These are phyloP conservation scores for Neonectria hederae DNA, from an alignment of 2,329 filamentous ascomycete species.

Conservation along the genomic window DNA sequence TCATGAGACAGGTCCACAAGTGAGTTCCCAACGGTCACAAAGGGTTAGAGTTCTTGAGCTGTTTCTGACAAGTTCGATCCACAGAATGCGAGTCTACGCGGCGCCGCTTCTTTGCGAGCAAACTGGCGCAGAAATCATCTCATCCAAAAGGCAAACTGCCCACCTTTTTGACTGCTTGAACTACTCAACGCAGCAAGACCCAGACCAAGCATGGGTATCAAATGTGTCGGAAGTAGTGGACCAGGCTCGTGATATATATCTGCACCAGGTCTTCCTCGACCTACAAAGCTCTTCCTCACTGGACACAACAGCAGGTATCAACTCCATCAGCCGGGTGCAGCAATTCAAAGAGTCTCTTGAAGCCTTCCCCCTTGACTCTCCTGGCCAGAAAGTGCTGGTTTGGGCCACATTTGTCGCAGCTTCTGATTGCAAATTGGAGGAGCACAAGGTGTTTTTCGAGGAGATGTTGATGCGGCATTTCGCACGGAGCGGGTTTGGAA, in stretches of 20 bases:
- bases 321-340: conserved; percentile 35
- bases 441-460: conserved; percentile 41
- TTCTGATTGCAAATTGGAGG: conserved; percentile 36
- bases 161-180: conserved; percentile 37
- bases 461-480: conserved; percentile 28
- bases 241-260: conserved; percentile 83
- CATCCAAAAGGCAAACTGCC: conserved; percentile 30
- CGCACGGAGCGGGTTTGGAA: conserved; percentile 37
- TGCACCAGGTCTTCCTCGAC: conserved; percentile 70
- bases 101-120: conserved; percentile 39
- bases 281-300: conserved; percentile 25
- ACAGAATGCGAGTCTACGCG: conserved; percentile 47
- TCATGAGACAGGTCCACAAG: conserved; percentile 42
- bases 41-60: neutral
- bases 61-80: conserved; percentile 55
- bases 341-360: conserved; percentile 38
- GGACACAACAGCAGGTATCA: neutral
- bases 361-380: conserved; percentile 31
- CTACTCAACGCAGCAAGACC: conserved; percentile 65
- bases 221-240: conserved; percentile 85
- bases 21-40: conserved; percentile 17
- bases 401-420: conserved; percentile 44
- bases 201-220: conserved; percentile 79
- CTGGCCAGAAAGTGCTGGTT: conserved; percentile 38
- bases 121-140: conserved; percentile 37